Evolutionary conservation across 257 asterid genomes (phyloP).

Genomic region (Solanum appendiculatum): DNA sequence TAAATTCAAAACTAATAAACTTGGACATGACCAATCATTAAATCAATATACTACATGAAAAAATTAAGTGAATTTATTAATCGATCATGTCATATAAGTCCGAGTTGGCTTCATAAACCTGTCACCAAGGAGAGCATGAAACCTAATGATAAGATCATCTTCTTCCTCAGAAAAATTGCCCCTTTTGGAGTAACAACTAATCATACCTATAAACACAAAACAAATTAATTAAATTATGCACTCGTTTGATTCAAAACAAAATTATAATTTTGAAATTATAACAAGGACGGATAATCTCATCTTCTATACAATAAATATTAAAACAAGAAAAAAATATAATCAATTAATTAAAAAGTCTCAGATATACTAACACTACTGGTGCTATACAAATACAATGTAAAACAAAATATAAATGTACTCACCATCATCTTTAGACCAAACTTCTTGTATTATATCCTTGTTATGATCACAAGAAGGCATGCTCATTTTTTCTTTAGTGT

Average conservation of each 20-base stretch:
- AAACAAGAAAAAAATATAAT: too few species aligned
- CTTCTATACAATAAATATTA: background rate
- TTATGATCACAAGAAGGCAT: background rate
- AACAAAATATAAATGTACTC: background rate
- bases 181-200: background rate
- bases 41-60: background rate
- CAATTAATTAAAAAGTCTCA: too few species aligned
- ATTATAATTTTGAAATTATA: too few species aligned
- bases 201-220: background rate
- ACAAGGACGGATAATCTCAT: background rate
- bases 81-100: background rate
- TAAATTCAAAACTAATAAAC: background rate
- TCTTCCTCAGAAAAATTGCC: background rate
- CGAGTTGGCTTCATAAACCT: background rate
- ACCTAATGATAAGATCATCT: background rate
- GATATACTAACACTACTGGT: background rate
- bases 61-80: background rate
- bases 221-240: background rate
- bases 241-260: too few species aligned
- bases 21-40: background rate
- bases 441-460: background rate
- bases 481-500: background rate
- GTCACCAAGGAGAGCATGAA: background rate
- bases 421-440: background rate
- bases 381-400: background rate